phyloP scores from a whole-genome alignment of 2,329 filamentous ascomycete genomes.

The Fonsecaea erecta region DNA sequence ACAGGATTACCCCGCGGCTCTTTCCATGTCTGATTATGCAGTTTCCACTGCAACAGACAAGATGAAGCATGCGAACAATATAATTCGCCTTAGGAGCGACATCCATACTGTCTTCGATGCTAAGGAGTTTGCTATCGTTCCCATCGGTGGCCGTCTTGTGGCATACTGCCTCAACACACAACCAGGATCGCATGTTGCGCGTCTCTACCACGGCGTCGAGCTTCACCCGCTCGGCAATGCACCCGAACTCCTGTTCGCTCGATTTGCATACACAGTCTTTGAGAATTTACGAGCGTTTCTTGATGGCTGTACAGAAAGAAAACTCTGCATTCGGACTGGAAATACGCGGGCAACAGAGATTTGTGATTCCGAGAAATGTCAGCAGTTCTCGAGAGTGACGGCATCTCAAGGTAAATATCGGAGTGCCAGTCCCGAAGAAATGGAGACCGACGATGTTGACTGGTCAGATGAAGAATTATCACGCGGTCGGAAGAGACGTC shows the following conservation, averaged over 20 bases:
- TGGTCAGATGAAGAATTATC: too few relatives aligned
- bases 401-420: constrained; percentile 20
- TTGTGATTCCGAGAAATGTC: constrained; percentile 10
- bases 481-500: too few relatives aligned
- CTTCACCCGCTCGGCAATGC: constrained; percentile 8
- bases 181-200: constrained; percentile 8
- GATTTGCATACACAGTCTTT: constrained; percentile 20
- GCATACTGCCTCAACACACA: constrained; percentile 18
- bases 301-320: not conserved
- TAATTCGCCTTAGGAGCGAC: constrained; percentile 16
- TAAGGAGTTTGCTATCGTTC: constrained; percentile 21
- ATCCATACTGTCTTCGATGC: constrained; percentile 20
- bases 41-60: constrained; percentile 3
- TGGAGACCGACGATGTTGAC: too few relatives aligned
- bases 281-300: constrained; percentile 4
- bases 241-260: constrained; percentile 6
- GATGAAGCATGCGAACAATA: constrained; percentile 14
- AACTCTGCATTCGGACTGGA: not conserved
- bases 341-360: not conserved
- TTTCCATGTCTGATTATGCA: not conserved
- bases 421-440: constrained; percentile 16
- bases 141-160: constrained; percentile 2
- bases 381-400: constrained; percentile 13
- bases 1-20: too few relatives aligned
- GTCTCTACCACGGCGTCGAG: constrained; percentile 18